Conservation (phyloP, 164 flowering plant species). For the Vitis riparia region DNA sequence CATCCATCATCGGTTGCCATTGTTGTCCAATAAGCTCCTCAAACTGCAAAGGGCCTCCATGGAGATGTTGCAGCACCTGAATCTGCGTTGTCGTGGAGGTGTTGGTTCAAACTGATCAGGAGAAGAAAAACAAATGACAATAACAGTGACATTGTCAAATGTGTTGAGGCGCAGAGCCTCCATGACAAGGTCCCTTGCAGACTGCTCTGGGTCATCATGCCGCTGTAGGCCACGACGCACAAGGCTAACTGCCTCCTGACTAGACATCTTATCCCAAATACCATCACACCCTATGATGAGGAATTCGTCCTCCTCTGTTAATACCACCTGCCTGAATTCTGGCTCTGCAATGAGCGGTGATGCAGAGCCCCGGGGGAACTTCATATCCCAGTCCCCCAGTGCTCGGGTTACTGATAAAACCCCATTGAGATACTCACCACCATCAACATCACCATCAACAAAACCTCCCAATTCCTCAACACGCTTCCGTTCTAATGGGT, state of each 20-base stretch:
- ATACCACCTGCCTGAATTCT: conserved; percentile 48
- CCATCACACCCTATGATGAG: conserved; percentile 89
- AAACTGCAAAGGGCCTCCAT: conserved; percentile 62
- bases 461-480: conserved; percentile 66
- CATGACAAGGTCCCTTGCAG: conserved; percentile 73
- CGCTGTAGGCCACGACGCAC: conserved; percentile 68
- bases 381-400: conserved; percentile 93
- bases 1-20: conserved; percentile 16
- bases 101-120: conserved; percentile 27
- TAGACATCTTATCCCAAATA: conserved; percentile 90
- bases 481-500: conserved; percentile 50
- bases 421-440: conserved; percentile 66
- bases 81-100: conserved; percentile 30
- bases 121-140: conserved; percentile 68
- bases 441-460: conserved; percentile 46
- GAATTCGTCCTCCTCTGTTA: conserved; percentile 88
- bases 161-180: conserved; percentile 64
- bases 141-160: conserved; percentile 76
- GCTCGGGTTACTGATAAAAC: conserved; percentile 77
- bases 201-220: conserved; percentile 71
- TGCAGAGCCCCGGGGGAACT: conserved; percentile 56
- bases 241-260: conserved; percentile 74
- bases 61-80: conserved; percentile 63
- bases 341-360: conserved; percentile 87
- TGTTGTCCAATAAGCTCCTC: conserved; percentile 48